These are phyloP conservation scores for Tirmania nivea DNA, from an alignment of 495 filamentous ascomycete species.

Conservation along the genomic window DNA sequence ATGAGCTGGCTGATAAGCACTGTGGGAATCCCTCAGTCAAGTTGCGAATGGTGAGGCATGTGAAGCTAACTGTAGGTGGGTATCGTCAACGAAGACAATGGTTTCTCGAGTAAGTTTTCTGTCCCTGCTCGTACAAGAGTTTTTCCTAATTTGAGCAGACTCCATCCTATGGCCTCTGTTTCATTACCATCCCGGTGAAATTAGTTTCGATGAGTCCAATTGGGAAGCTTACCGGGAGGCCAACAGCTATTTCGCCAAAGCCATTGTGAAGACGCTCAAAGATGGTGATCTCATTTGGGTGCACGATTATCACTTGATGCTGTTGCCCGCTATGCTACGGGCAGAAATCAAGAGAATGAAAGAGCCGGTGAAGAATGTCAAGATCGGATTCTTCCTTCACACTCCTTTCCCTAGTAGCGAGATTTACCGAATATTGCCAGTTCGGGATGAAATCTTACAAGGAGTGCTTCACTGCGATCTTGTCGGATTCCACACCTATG, in stretches of 20 bases:
- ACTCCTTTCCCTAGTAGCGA: conserved; percentile 87
- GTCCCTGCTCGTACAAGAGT: not conserved
- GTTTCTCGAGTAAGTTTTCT: conserved; percentile 50
- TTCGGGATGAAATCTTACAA: conserved; percentile 56
- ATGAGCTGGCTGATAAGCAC: conserved; percentile 57
- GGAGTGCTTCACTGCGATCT: conserved; percentile 70
- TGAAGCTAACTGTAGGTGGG: too few relatives aligned
- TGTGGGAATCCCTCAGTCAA: conserved; percentile 18
- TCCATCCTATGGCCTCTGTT: conserved; percentile 90
- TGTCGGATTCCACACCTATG: conserved; percentile 87
- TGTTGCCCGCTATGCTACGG: conserved; percentile 67
- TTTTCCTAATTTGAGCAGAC: conserved; percentile 30
- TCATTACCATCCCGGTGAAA: conserved; percentile 88
- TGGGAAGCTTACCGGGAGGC: conserved; percentile 77
- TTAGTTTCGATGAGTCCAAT: conserved; percentile 65
- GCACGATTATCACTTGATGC: conserved; percentile 91
- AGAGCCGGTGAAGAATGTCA: conserved; percentile 49
- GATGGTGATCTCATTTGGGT: conserved; percentile 81
- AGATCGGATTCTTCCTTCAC: conserved; percentile 87
- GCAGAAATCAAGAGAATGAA: conserved; percentile 38
- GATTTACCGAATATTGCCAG: conserved; percentile 76
- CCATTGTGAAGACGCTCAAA: conserved; percentile 45
- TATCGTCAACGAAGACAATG: conserved; percentile 33
- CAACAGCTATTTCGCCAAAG: conserved; percentile 66
- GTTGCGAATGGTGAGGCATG: too few relatives aligned